phyloP scores from a whole-genome alignment of 768 basidiomycete genomes.

The Lactarius hengduanensis region DNA sequence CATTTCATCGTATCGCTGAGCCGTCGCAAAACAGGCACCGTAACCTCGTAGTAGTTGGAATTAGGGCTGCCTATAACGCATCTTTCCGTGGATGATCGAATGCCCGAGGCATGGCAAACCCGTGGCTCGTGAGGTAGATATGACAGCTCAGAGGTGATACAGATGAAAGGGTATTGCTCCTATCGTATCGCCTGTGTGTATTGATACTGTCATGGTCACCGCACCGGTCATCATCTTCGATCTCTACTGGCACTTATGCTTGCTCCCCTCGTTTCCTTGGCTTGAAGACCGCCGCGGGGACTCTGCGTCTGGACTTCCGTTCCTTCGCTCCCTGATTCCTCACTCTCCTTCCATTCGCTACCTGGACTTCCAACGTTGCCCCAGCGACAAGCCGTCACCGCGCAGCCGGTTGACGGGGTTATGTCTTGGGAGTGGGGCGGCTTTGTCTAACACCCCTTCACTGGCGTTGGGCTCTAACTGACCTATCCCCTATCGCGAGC shows the following conservation, averaged over 20 bases:
- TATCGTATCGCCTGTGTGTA: neutral
- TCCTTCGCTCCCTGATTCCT: neutral
- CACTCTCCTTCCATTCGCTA: neutral
- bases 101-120: slow-evolving; percentile 12
- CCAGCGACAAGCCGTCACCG: neutral
- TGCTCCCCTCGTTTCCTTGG: too few relatives aligned
- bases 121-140: neutral
- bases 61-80: slow-evolving; percentile 5
- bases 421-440: neutral
- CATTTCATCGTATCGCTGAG: neutral
- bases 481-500: neutral
- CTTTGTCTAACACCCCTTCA: neutral
- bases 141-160: neutral
- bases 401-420: neutral
- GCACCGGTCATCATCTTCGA: neutral
- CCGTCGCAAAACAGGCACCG: neutral
- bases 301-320: neutral
- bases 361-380: neutral
- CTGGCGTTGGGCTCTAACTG: neutral
- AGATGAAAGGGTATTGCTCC: neutral
- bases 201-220: neutral
- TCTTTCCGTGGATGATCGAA: slow-evolving; percentile 5
- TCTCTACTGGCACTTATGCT: neutral
- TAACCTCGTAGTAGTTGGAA: neutral
- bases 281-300: neutral